A percentile compares a stretch with the other conserved stretches of the same genome.
Conservation (phyloP, 345 rosid species). For the Pistacia atlantica region DNA sequence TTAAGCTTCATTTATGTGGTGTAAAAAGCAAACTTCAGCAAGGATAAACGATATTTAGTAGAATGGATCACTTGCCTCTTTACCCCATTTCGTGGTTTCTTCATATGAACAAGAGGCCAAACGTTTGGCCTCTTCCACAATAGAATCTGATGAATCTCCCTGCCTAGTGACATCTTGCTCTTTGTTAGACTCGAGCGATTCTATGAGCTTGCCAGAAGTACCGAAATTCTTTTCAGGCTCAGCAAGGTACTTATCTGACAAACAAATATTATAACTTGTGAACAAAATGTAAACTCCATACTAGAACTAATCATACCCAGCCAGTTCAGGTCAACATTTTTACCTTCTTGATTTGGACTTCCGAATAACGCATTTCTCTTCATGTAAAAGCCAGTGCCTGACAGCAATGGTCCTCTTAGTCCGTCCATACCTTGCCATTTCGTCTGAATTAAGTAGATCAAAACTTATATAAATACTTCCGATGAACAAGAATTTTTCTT, state of each 20-base stretch:
- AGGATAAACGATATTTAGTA: neutral
- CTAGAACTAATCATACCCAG: too few relatives aligned
- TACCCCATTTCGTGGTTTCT: constrained; percentile 9
- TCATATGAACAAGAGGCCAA: constrained; percentile 13
- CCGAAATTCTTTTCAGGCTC: constrained; percentile 2
- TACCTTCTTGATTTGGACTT: constrained; percentile 1
- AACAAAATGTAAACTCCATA: neutral
- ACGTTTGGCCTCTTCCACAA: constrained; percentile 6
- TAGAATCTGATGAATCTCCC: neutral
- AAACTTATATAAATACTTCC: neutral
- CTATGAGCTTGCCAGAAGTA: constrained; percentile 1
- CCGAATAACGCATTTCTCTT: constrained; percentile 13
- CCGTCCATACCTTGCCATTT: constrained; percentile 23
- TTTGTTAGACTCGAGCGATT: neutral
- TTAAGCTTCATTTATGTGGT: neutral
- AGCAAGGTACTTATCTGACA: constrained; percentile 6
- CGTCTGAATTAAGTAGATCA: neutral
- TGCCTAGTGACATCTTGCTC: neutral
- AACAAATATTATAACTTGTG: neutral
- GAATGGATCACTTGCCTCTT: constrained; percentile 13
- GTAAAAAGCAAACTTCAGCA: neutral
- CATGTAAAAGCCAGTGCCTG: constrained; percentile 14
- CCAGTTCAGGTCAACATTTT: neutral
- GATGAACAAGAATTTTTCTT: neutral
- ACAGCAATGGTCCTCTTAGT: constrained; percentile 12